phyloP scores from a whole-genome alignment of 768 basidiomycete species.

The Pulveroboletus ravenelii region DNA sequence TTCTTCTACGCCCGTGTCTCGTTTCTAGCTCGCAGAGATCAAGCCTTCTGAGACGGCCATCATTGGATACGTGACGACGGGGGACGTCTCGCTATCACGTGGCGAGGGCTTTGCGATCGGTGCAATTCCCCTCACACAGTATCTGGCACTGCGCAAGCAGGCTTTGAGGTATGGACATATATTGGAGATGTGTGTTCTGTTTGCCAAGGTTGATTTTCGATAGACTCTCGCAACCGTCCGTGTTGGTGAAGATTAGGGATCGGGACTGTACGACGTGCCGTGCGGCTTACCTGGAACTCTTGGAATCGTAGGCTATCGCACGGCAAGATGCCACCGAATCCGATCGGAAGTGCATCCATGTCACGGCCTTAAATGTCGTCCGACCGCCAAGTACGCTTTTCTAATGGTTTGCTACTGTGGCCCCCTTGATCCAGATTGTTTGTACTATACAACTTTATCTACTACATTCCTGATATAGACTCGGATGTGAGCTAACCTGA shows the following conservation, averaged over 20 bases:
- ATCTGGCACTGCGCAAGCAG: slow-evolving; percentile 52
- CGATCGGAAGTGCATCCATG: too few species aligned
- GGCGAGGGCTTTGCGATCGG: slow-evolving; percentile 79
- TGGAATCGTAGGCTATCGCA: slow-evolving; percentile 21
- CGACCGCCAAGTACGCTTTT: too few species aligned
- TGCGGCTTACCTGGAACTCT: slow-evolving; percentile 41
- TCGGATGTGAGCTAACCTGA: too few species aligned
- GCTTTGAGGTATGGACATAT: slow-evolving; percentile 30
- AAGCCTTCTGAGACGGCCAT: slow-evolving; percentile 41
- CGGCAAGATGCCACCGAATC: not conserved
- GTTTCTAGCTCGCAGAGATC: slow-evolving; percentile 41
- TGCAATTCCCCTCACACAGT: slow-evolving; percentile 53
- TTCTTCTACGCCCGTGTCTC: not conserved
- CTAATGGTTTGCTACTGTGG: too few species aligned
- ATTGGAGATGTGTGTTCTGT: not conserved
- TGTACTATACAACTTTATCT: too few species aligned
- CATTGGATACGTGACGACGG: slow-evolving; percentile 83
- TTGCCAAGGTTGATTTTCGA: not conserved
- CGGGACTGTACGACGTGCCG: slow-evolving; percentile 51
- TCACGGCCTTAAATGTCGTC: not conserved
- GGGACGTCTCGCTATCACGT: slow-evolving; percentile 72
- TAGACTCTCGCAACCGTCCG: slow-evolving; percentile 26
- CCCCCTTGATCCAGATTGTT: too few species aligned
- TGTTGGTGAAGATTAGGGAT: slow-evolving; percentile 64
- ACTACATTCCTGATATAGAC: too few species aligned